Conservation (phyloP, 2,329 filamentous ascomycete genomes). For the Aspergillus luchuensis region DNA sequence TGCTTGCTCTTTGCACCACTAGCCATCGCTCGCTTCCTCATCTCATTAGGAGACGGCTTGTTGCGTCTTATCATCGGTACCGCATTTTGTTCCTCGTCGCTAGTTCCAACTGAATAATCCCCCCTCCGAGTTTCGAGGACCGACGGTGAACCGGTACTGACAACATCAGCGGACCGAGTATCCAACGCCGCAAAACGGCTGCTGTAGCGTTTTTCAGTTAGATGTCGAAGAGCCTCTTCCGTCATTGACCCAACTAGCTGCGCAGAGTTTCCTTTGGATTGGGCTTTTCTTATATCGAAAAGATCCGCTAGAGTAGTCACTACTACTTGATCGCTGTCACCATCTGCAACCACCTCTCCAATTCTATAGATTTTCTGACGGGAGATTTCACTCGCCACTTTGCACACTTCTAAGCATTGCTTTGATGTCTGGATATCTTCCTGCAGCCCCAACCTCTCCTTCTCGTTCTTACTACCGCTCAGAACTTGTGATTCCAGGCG, state of each 20-base stretch:
- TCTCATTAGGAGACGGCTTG: conserved; percentile 31
- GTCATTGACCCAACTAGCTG: conserved; percentile 43
- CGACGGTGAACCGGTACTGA: conserved; percentile 13
- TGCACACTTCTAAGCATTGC: conserved; percentile 45
- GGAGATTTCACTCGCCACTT: conserved; percentile 35
- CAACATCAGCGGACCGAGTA: conserved; percentile 11
- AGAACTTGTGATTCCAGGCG: conserved; percentile 31
- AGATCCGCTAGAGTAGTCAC: conserved; percentile 47
- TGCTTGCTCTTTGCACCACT: background rate
- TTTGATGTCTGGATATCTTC: conserved; percentile 39
- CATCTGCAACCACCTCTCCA: conserved; percentile 42
- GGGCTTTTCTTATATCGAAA: conserved; percentile 44
- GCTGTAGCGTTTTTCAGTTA: conserved; percentile 32
- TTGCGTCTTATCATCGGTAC: conserved; percentile 22
- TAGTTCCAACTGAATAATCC: conserved; percentile 1
- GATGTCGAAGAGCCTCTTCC: conserved; percentile 30
- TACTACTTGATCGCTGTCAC: conserved; percentile 45
- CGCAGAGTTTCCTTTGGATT: conserved; percentile 37
- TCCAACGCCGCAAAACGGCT: conserved; percentile 29
- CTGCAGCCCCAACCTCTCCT: conserved; percentile 34
- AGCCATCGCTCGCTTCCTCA: conserved; percentile 29
- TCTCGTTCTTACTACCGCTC: conserved; percentile 20
- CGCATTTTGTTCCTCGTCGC: conserved; percentile 21
- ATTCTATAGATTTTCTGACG: conserved; percentile 39
- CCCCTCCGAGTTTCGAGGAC: conserved; percentile 4